A percentile compares a stretch with the other conserved stretches of the same genome.
Conservation (phyloP, 75 land plant genomes). For the Pinus albicaulis region DNA sequence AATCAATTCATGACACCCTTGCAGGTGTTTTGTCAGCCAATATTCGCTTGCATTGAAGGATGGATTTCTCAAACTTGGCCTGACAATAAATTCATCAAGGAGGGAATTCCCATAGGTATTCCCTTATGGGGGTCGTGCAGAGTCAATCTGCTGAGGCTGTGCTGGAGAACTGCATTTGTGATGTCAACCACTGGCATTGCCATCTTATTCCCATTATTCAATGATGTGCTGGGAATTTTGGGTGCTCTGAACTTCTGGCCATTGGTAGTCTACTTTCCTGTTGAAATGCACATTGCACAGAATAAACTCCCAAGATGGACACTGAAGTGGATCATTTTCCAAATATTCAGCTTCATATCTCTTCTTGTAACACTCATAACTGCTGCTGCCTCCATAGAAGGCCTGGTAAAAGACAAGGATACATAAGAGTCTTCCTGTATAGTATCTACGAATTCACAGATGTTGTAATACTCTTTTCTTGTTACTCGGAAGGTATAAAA, state of each 20-base stretch:
- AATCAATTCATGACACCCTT: conserved; percentile 13
- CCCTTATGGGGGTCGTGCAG: conserved; percentile 27
- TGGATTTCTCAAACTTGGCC: conserved; percentile 35
- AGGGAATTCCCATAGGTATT: conserved; percentile 16
- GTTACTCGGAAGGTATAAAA: too few species aligned
- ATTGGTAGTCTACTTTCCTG: conserved; percentile 85
- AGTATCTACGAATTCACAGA: too few species aligned
- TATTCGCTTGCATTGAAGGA: conserved; percentile 57
- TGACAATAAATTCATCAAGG: conserved; percentile 36
- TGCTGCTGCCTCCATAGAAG: conserved; percentile 60
- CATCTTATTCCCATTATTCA: conserved; percentile 85
- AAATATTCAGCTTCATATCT: conserved; percentile 46
- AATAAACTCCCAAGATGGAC: conserved; percentile 55
- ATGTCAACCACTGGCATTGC: conserved; percentile 59
- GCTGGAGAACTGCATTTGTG: conserved; percentile 72
- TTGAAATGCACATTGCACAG: conserved; percentile 74
- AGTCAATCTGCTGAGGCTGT: conserved; percentile 52
- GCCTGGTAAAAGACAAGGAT: conserved; percentile 29
- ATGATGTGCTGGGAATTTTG: conserved; percentile 70
- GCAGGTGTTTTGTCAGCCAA: conserved; percentile 68
- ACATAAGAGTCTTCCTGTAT: too few species aligned
- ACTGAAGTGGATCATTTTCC: conserved; percentile 46
- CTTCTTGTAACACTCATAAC: conserved; percentile 48
- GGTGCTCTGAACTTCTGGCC: conserved; percentile 94
- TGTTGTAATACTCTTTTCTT: too few species aligned